Base-by-base conservation (phyloP, 2,329 filamentous ascomycete genomes). In the Gaeumannomyces tritici region DNA sequence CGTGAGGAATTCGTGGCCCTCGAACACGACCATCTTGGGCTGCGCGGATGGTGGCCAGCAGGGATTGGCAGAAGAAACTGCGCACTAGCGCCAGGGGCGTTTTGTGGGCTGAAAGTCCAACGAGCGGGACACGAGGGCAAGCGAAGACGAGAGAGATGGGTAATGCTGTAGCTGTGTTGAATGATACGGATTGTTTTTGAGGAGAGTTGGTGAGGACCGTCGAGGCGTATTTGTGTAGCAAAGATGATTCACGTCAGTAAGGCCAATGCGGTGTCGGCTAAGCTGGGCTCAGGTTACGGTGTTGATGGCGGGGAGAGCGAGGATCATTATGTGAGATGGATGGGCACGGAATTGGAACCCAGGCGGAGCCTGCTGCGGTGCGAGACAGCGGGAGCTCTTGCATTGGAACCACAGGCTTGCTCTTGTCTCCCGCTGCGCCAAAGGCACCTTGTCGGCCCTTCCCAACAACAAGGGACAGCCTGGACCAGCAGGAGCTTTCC, bases 1-100 rank as follows among this genome's bases (percentile, higher is more conserved):
- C 64, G 89, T 92, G 72, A 93, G 83, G 75, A 91, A 93, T 73
- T 95, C 90, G 76, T 95, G 86, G 72, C 89, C 86, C 76, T 96
- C 91, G 72, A 95, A 88, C 71, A 96, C 83, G 73, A 96, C 93
- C 93, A 98, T 98, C 63, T 67, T 75, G 72, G 59, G 42, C 13
- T n/a, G 42, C 18, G 42, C 21, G 11, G 42, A 24, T 11, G 42
- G 42, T 9, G 42, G 11, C 18, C 21, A 51, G 42, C 21, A 7
- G 21, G 21, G 42, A 9, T 51, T 24, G 18, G 42, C 42, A n/a
- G 42, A 51, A n/a, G 42, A 51, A 51, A 51, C 21, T 24, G n/a
- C 3, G 18, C 21, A 21, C 42, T 51, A 51, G 42, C 9, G n/a
- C 21, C n/a, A 51, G 7, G 18, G 42, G 42, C 42, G 18, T 24